These are phyloP conservation scores for Iberis pinnata DNA, from an alignment of 345 rosid genomes.

Conservation along the genomic window DNA sequence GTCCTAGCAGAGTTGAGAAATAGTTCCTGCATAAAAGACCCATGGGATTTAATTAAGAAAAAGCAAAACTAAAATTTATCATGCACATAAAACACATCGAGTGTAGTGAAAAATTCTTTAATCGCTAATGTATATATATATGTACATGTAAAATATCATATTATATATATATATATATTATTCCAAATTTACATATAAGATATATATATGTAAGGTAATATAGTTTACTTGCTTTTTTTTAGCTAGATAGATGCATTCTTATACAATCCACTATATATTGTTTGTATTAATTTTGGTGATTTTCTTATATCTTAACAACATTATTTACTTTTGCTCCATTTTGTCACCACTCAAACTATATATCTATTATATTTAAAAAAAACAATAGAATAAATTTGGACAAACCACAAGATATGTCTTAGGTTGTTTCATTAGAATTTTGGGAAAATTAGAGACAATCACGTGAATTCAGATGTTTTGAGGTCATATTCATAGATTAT, in stretches of 20 bases:
- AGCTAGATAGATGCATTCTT: background rate
- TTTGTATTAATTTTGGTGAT: constrained; percentile 20
- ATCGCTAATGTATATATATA: no score
- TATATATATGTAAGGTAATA: no score
- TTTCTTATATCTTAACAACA: constrained; percentile 1
- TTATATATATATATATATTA: no score
- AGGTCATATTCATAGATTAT: background rate
- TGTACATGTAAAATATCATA: no score
- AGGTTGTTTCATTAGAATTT: constrained; percentile 22
- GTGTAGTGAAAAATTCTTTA: no score
- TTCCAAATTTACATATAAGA: no score
- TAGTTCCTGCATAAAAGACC: no score
- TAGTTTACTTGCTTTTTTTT: background rate
- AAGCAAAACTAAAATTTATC: no score
- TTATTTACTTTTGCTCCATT: background rate
- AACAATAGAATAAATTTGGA: background rate
- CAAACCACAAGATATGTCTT: constrained; percentile 18
- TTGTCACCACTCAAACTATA: constrained; percentile 11
- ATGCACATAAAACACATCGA: no score
- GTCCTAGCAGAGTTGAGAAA: no score
- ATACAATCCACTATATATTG: constrained; percentile 25
- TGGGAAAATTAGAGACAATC: constrained; percentile 18
- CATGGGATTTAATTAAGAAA: no score
- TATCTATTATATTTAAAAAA: background rate
- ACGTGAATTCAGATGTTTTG: constrained; percentile 24